Evolutionary conservation across 2,329 filamentous ascomycete genomes (phyloP).

Genomic region (Neopestalotiopsis sp.): DNA sequence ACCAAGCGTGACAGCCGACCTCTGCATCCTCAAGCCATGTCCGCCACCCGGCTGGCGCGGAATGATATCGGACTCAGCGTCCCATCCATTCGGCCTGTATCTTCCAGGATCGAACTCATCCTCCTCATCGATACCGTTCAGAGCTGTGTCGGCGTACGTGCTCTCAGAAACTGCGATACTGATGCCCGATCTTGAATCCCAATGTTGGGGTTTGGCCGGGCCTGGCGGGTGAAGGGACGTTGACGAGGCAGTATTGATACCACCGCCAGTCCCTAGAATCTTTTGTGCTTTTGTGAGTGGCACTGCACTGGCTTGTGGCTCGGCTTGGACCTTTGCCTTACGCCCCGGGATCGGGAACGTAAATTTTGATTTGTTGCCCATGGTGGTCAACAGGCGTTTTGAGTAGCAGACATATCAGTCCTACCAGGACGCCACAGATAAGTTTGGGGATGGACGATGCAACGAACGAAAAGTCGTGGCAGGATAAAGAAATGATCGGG

Average conservation of each 20-base stretch:
- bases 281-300: conserved; percentile 58
- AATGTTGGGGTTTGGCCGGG: conserved; percentile 29
- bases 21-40: conserved; percentile 30
- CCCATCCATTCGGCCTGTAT: conserved; percentile 43
- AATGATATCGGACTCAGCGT: conserved; percentile 53
- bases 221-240: conserved; percentile 23
- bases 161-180: conserved; percentile 52
- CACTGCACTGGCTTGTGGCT: conserved; percentile 36
- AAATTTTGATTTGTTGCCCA: conserved; percentile 51
- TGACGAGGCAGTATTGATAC: conserved; percentile 47
- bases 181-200: conserved; percentile 52
- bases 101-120: conserved; percentile 29
- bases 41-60: conserved; percentile 39
- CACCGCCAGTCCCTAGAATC: conserved; percentile 50
- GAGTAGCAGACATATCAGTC: background rate
- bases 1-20: conserved; percentile 32
- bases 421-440: background rate
- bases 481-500: background rate
- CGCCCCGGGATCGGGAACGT: conserved; percentile 55
- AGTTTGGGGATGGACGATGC: background rate
- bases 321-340: conserved; percentile 45
- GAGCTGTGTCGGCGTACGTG: conserved; percentile 36
- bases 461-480: background rate
- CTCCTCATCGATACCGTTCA: conserved; percentile 33
- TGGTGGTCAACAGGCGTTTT: conserved; percentile 27